These are phyloP conservation scores for Cordyceps fumosorosea DNA, from an alignment of 2,329 filamentous ascomycete genomes.

Conservation along the genomic window DNA sequence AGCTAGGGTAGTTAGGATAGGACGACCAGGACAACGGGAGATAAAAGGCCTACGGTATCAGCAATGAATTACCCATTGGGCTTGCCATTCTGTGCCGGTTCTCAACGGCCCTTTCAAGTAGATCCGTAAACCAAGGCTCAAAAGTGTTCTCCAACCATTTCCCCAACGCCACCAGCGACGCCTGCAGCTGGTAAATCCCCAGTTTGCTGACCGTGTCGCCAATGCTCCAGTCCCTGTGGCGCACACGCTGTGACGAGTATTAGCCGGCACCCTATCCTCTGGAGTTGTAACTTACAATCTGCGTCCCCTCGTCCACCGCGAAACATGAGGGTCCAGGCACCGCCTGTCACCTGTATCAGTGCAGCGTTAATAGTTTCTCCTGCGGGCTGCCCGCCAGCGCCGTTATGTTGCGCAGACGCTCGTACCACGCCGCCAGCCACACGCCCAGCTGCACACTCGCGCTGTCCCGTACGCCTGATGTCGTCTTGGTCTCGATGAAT, in stretches of 20 bases:
- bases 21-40: too few species aligned
- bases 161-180: not conserved
- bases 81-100: too few species aligned
- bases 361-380: not conserved
- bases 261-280: not conserved
- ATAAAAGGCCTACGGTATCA: too few species aligned
- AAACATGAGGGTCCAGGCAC: not conserved
- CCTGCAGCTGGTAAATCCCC: slow-evolving; percentile 1
- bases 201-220: not conserved
- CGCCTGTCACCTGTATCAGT: not conserved
- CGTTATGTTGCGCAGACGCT: not conserved
- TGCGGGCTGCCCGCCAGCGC: not conserved
- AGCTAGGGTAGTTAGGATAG: too few species aligned
- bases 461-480: not conserved
- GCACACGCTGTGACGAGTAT: not conserved
- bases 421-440: not conserved
- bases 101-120: not conserved
- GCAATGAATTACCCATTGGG: too few species aligned
- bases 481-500: not conserved
- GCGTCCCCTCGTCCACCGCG: not conserved
- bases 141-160: not conserved
- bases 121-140: not conserved
- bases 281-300: not conserved
- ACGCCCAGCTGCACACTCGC: slow-evolving; percentile 1
- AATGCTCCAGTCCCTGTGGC: not conserved